Evolutionary conservation across 176 grass and related monocot species (phyloP), one percentile per base, ranked within the genome.

Genomic region (Cenchrus fungigraminus): DNA sequence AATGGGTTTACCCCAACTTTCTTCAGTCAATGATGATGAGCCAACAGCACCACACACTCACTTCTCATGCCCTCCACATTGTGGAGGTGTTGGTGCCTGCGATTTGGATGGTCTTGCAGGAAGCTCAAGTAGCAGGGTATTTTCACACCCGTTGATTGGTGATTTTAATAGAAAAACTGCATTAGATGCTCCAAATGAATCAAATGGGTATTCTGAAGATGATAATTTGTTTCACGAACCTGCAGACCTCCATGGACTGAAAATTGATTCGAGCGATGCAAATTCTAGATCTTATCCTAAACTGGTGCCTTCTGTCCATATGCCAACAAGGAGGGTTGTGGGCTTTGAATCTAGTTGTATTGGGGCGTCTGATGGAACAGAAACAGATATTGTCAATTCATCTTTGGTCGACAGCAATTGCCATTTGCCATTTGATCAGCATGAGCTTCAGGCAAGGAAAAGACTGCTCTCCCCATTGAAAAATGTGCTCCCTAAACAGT

Each of bases 1-100:
- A 14, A 99, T 99, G 97, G 97, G 97, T 19, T 91, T 99, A 63
- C 97, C 88, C 73, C 97, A 99, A 89, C 55, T 85, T 73, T 76
- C 79, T 28, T 65, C 86, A 50, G 81, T 74, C 43, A 31, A 70
- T 14, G 86, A 92, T 44, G 88, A 89, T 81, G 76, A 68, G 6
- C 40, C 84, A 84, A 91, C 78, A 16, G 44, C 65, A 31, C 20
- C 68, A 4, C 84, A 84, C 44, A 78, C 90, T 60, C 86, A 84
- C 68, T 76, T 82, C 15, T 78, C 88, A 22, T 91, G 80, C 5
- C 84, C 91, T 79, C 71, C 66, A 9, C 61, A 54, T 42, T 87
- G 65, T 84, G 50, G 56, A 67, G 77, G 83, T 25, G 51, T 86
- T 88, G 79, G 83, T 79, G 89, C 77, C 46, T 95, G 86, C 34